Evolutionary conservation across 2,329 filamentous ascomycete species (phyloP).

Genomic region (Ophiocordyceps robertsii): DNA sequence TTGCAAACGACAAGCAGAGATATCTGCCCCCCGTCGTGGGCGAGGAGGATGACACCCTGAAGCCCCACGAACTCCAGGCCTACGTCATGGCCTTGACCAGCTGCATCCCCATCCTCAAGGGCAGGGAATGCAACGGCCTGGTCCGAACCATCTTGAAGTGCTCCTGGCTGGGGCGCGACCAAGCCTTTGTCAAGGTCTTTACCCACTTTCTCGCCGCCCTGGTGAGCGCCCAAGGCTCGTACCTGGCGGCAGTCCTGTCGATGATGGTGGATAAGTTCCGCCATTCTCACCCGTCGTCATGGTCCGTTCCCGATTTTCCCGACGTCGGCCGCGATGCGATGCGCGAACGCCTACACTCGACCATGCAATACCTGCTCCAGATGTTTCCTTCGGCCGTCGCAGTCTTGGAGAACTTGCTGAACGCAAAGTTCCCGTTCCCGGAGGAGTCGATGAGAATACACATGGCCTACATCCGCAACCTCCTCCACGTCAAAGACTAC

Average conservation of each 20-base stretch:
- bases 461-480: constrained; percentile 75
- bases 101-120: constrained; percentile 44
- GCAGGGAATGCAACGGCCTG: constrained; percentile 44
- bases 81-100: constrained; percentile 51
- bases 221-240: constrained; percentile 70
- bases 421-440: constrained; percentile 59
- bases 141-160: constrained; percentile 45
- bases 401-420: constrained; percentile 53
- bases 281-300: constrained; percentile 31
- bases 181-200: constrained; percentile 53
- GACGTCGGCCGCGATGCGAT: constrained; percentile 50
- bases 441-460: constrained; percentile 68
- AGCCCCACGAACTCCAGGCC: constrained; percentile 41
- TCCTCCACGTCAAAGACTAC: constrained; percentile 66
- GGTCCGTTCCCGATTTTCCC: constrained; percentile 37
- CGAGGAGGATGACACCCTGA: constrained; percentile 33
- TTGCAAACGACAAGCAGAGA: constrained; percentile 33
- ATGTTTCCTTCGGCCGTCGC: constrained; percentile 70
- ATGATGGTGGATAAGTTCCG: constrained; percentile 74
- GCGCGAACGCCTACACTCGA: constrained; percentile 61
- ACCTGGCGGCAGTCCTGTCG: constrained; percentile 58
- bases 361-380: constrained; percentile 61
- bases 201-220: constrained; percentile 56
- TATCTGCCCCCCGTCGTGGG: constrained; percentile 23
- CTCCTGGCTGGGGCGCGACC: constrained; percentile 52